Percentiles rank a stretch among this genome's conserved stretches.
Evolutionary conservation across 140 eudicot genomes (phyloP).

Genomic region (Anethum foeniculum): DNA sequence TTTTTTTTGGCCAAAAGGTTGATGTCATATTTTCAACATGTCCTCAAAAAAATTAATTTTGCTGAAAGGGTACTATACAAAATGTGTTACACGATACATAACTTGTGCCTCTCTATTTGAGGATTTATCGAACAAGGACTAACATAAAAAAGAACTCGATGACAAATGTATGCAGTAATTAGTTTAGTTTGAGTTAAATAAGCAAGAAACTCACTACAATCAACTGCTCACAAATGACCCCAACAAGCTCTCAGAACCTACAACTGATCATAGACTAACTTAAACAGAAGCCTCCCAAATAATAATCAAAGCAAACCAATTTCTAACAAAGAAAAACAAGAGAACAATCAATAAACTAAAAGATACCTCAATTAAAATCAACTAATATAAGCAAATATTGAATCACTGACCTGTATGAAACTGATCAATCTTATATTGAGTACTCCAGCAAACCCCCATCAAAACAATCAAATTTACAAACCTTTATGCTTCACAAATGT

Average conservation of each 20-base stretch:
- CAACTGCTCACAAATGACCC: not conserved
- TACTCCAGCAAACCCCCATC: constrained; percentile 87
- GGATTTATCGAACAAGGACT: not conserved
- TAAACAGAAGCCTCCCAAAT: not conserved
- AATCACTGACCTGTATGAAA: constrained; percentile 31
- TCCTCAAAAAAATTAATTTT: too few species aligned
- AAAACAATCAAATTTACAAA: constrained; percentile 9
- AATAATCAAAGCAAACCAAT: not conserved
- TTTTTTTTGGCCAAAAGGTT: too few species aligned
- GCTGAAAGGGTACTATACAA: too few species aligned
- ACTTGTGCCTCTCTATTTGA: not conserved
- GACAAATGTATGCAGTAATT: not conserved
- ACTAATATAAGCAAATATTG: not conserved
- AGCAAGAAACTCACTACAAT: not conserved
- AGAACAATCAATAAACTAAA: not conserved
- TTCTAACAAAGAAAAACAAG: not conserved
- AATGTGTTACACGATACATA: too few species aligned
- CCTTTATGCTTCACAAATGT: constrained; percentile 10
- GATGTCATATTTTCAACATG: too few species aligned
- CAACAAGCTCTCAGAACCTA: not conserved
- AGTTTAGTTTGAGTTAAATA: not conserved
- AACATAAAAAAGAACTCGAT: not conserved
- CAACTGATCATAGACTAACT: not conserved
- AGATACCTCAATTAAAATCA: not conserved
- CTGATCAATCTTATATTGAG: constrained; percentile 59